A percentile compares a stretch with the other conserved stretches of the same genome.
Conservation (phyloP, 2,329 filamentous ascomycete species). For the Verticillium isaacii region DNA sequence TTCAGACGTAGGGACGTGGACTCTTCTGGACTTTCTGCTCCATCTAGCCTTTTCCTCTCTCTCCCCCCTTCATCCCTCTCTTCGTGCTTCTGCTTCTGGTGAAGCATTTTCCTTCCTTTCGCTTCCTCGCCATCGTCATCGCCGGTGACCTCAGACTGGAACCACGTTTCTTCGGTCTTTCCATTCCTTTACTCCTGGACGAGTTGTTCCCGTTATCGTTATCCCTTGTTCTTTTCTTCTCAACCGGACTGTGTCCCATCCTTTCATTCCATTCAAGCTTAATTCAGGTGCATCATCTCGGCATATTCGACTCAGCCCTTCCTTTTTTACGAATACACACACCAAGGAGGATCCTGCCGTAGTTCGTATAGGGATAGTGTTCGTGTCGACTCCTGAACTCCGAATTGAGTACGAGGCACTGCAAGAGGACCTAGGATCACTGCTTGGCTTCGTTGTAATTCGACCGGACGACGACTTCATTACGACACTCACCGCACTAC, state of each 20-base stretch:
- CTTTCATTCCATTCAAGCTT: background rate
- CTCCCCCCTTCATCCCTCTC: background rate
- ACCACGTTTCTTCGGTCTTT: background rate
- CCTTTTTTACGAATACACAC: background rate
- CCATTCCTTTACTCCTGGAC: constrained; percentile 1
- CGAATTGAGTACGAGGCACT: background rate
- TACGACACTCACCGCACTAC: background rate
- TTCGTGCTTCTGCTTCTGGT: background rate
- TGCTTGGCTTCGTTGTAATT: background rate
- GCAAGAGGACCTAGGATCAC: too few relatives aligned
- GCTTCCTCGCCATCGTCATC: background rate
- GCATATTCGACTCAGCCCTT: background rate
- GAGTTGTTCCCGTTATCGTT: background rate
- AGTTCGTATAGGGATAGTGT: background rate
- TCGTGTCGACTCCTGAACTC: background rate
- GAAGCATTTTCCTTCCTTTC: background rate
- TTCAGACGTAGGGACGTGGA: background rate
- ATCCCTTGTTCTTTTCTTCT: background rate
- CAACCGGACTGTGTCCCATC: background rate
- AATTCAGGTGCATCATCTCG: background rate
- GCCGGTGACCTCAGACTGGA: background rate
- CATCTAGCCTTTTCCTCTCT: background rate
- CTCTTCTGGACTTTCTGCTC: background rate
- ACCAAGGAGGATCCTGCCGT: background rate
- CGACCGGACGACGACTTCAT: background rate